Evolutionary conservation across 1,284 basidiomycete species (phyloP), one percentile per base, ranked within the genome.

Genomic region (Cutaneotrichosporon mucoides): DNA sequence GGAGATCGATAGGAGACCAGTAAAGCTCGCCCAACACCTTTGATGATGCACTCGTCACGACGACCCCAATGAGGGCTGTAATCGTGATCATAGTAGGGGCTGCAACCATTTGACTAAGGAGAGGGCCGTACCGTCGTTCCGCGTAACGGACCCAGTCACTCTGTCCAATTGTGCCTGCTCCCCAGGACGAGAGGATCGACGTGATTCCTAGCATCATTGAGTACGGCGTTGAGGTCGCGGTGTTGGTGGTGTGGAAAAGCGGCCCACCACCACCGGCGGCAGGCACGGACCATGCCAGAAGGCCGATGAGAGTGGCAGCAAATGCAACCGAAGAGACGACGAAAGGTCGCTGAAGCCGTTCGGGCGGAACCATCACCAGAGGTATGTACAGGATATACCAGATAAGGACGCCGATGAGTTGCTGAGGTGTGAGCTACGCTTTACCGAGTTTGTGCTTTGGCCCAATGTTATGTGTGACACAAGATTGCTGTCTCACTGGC

Each of bases 81-180:
- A 61, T n/a, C 40, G 65, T 66, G 55, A 69, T 70, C 53, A 63
- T 66, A 36, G 69, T 33, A 1, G 69, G 71, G 0, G 67, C 68
- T 15, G 65, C 66, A 47, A 71, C 55, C 13, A 68, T 16, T 40
- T 69, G 68, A 1, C 63, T 62, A 13, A 66, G 38, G 41, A 66
- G 56, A 3, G 66, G 68, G 44, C 62, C 62, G 53, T 66, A 60
- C 48, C 63, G 56, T 41, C 63, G 24, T 34, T 69, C 43, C n/a
- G 68, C 60, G 61, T 70, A 72, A 57, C 70, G 65, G n/a, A 67
- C 66, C 67, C 67, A 72, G 58, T 72, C 71, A 42, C 57, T 60
- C 55, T 70, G 69, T 13, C 68, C 67, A 13, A 68, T 61, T 3
- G 68, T 71, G 3, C 71, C 71, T n/a, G 61, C 55, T 5, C 62